These are phyloP conservation scores for Myriosclerotinia curreyana DNA, from an alignment of 2,329 filamentous ascomycete species.

Conservation along the genomic window DNA sequence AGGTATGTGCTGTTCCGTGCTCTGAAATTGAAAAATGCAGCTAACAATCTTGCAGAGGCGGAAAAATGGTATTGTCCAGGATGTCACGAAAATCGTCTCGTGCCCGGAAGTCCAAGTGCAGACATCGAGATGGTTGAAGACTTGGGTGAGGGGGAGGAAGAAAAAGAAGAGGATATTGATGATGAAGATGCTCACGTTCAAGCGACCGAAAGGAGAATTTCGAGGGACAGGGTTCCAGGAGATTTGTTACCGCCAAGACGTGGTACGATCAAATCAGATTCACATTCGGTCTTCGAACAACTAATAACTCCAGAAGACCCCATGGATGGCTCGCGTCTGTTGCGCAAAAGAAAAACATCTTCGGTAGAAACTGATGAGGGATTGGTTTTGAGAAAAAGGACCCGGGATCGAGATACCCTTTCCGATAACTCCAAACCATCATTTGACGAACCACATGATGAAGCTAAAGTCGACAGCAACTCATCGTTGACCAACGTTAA, in stretches of 20 bases:
- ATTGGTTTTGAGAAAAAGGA: conserved; percentile 51
- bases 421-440: conserved; percentile 27
- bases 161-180: conserved; percentile 17
- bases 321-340: conserved; percentile 70
- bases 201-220: conserved; percentile 49
- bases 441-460: conserved; percentile 24
- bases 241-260: conserved; percentile 69
- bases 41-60: conserved; percentile 45
- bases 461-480: conserved; percentile 26
- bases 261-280: conserved; percentile 62
- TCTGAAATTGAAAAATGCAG: not conserved
- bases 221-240: conserved; percentile 63
- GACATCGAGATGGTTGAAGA: conserved; percentile 24
- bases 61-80: conserved; percentile 60
- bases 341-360: conserved; percentile 83
- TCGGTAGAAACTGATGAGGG: conserved; percentile 60
- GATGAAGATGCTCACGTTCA: conserved; percentile 26
- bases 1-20: conserved; percentile 47
- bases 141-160: conserved; percentile 22
- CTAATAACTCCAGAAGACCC: conserved; percentile 69
- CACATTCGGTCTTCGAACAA: conserved; percentile 75
- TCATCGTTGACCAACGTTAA: conserved; percentile 28
- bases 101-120: conserved; percentile 39
- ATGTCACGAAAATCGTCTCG: conserved; percentile 48
- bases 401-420: conserved; percentile 30